Evolutionary conservation across 2,329 filamentous ascomycete species (phyloP).

Genomic region (Xylaria arbuscula): DNA sequence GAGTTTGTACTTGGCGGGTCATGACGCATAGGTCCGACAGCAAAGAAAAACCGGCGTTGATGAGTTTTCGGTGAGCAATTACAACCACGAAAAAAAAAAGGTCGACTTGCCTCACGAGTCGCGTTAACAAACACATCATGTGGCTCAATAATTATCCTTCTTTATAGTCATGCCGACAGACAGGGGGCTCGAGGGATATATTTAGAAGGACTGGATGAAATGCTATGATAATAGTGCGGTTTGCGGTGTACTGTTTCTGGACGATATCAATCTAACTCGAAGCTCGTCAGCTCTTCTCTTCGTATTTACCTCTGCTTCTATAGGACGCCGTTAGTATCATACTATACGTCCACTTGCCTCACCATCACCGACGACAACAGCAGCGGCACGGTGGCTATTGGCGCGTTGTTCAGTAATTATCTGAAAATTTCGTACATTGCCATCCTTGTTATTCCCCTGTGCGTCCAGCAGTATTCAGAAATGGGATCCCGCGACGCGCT

Average conservation of each 20-base stretch:
- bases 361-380: neutral
- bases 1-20: neutral
- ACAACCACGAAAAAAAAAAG: neutral
- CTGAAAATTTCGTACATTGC: neutral
- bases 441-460: neutral
- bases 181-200: neutral
- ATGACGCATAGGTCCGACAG: slow-evolving; percentile 19
- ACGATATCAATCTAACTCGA: neutral
- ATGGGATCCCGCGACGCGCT: neutral
- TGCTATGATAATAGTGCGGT: neutral
- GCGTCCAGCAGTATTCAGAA: neutral
- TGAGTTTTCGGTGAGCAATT: neutral
- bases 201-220: neutral
- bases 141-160: neutral
- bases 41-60: neutral
- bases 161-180: neutral
- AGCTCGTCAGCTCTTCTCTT: neutral
- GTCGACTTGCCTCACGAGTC: neutral
- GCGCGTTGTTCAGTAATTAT: neutral
- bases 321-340: neutral
- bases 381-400: neutral
- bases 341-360: neutral
- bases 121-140: neutral
- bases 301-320: neutral
- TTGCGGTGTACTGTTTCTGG: neutral